Evolutionary conservation across 2,329 filamentous ascomycete genomes (phyloP), one percentile per base, ranked within the genome.

Genomic region (Arachnomyces sp.): DNA sequence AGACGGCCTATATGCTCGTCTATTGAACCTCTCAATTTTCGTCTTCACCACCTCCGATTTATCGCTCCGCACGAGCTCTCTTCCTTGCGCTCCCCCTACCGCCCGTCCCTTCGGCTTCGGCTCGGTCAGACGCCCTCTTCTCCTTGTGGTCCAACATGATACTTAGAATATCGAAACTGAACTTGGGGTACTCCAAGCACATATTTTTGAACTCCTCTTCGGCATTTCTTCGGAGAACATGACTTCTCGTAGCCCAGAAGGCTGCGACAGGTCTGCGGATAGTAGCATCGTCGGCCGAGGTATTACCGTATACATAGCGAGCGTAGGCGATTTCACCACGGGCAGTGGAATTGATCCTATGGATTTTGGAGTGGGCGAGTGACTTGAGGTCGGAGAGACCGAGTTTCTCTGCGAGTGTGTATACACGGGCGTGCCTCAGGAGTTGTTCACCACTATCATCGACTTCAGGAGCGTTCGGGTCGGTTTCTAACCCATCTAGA

Each of bases 251-350:
- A 4, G 87, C 87, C 88, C 88, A 95, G 71, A 93, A 94, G 40
- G 82, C 83, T n/a, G 86, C 87, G 37, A 95, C 80, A 1, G 88
- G 87, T 48, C 78, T 84, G 51, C 88, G 80, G 53, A 94, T 86
- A 2, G 77, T 77, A 9, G 65, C 68, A 62, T 94, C 86, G 45
- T 84, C 78, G 36, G 72, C 64, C 40, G 67, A 63, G 8, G 85
- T 92, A 65, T 86, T 78, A 45, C 78, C 78, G 69, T 95, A 95
- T 25, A 94, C 84, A 67, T 88, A 95, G 60, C 87, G 80, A 7
- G 89, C 89, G 63, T 95, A 95, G 17, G 82, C 79, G 56, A 95
- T 89, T 71, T 95, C 89, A 61, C 87, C 89, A 66, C 82, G 83
- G 28, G 87, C 86, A 0, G 85, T 93, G 33, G 83, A 86, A 57